Evolutionary conservation across 371 early-diverging fungal genomes (phyloP).

Genomic region (Apophysomyces sp.): DNA sequence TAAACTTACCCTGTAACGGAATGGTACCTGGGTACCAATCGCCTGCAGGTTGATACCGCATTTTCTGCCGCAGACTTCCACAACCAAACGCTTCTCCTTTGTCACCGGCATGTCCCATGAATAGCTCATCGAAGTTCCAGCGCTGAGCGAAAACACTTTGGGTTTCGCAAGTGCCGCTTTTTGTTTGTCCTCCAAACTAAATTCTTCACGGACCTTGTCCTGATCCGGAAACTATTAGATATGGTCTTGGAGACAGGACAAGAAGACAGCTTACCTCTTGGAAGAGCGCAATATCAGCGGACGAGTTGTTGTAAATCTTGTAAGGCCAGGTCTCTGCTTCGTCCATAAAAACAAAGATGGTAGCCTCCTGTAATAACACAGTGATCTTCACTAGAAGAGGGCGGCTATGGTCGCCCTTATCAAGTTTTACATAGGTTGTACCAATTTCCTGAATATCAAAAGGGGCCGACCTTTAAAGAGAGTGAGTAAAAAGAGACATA

Average conservation of each 20-base stretch:
- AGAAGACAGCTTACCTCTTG: constrained; percentile 57
- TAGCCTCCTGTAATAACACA: constrained; percentile 79
- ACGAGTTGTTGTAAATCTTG: constrained; percentile 80
- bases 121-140: constrained; percentile 62
- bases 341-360: constrained; percentile 80
- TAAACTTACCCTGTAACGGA: constrained; percentile 65
- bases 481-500: not conserved
- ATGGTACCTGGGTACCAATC: constrained; percentile 86
- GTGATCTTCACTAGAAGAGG: constrained; percentile 79
- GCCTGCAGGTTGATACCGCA: constrained; percentile 84
- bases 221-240: not conserved
- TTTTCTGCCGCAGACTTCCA: constrained; percentile 69
- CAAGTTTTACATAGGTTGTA: constrained; percentile 74
- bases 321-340: constrained; percentile 90
- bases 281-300: constrained; percentile 70
- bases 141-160: constrained; percentile 15
- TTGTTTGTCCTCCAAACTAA: constrained; percentile 28
- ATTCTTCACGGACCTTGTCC: constrained; percentile 28
- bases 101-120: constrained; percentile 93
- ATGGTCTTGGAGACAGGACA: not conserved
- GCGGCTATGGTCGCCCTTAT: constrained; percentile 38
- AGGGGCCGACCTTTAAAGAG: constrained; percentile 64
- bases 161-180: constrained; percentile 26
- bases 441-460: constrained; percentile 84
- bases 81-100: constrained; percentile 65